These are phyloP conservation scores for Fusarium humuli DNA, from an alignment of 2,329 filamentous ascomycete genomes.

Conservation along the genomic window DNA sequence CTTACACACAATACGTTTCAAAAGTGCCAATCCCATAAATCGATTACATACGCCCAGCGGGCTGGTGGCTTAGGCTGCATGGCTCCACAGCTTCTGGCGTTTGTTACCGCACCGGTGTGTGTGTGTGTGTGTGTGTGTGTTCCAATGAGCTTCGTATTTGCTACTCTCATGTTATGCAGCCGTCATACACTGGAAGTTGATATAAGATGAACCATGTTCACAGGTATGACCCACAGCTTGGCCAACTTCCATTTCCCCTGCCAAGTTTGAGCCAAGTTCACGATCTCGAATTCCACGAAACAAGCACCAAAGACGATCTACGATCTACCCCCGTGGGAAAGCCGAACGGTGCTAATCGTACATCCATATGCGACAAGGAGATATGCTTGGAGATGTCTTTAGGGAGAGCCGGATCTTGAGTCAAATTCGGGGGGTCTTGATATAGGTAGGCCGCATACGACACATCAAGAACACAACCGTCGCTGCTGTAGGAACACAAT, in stretches of 20 bases:
- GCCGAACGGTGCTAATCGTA: neutral
- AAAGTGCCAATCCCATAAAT: neutral
- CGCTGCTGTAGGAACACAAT: too few relatives aligned
- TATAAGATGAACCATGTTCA: neutral
- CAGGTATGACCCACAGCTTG: neutral
- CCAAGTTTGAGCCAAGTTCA: neutral
- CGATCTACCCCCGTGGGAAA: neutral
- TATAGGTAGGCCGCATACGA: too few relatives aligned
- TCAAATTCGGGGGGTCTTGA: too few relatives aligned
- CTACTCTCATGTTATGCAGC: neutral
- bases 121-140: neutral
- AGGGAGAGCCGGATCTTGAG: too few relatives aligned
- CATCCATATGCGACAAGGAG: too few relatives aligned
- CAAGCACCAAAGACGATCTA: neutral
- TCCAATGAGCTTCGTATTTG: neutral
- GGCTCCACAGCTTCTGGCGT: neutral
- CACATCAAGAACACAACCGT: too few relatives aligned
- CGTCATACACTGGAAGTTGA: neutral
- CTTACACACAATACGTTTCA: neutral
- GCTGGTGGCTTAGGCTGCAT: neutral
- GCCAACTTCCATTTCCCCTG: neutral
- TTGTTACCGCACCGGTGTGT: neutral
- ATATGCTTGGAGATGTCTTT: too few relatives aligned
- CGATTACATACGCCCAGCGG: neutral
- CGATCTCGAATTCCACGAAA: neutral